These are phyloP conservation scores for Fusarium illudens DNA, from an alignment of 2,329 filamentous ascomycete species.

Conservation along the genomic window DNA sequence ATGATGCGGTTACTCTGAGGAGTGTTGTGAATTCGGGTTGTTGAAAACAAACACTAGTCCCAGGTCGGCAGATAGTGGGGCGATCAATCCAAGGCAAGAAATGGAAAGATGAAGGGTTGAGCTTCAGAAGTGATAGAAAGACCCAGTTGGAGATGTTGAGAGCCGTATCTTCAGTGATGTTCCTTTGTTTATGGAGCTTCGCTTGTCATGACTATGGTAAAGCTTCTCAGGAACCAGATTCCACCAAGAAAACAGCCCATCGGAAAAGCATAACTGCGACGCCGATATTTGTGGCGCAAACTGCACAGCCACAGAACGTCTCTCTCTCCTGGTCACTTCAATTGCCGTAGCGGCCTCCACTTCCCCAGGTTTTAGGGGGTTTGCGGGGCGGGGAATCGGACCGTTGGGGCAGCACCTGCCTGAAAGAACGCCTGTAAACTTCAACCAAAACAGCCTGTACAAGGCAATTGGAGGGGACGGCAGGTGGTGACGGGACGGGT, in stretches of 20 bases:
- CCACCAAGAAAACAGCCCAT: not conserved
- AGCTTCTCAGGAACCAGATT: no score
- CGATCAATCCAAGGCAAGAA: not conserved
- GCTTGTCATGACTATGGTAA: no score
- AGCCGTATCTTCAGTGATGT: no score
- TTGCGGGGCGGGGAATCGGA: conserved; percentile 1
- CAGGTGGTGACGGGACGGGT: not conserved
- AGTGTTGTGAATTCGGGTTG: not conserved
- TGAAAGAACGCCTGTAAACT: conserved; percentile 20
- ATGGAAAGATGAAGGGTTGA: not conserved
- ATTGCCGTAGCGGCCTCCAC: conserved; percentile 14
- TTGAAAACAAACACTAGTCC: not conserved
- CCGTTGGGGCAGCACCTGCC: conserved; percentile 14
- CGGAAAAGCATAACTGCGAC: not conserved
- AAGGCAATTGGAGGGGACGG: not conserved
- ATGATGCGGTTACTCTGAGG: not conserved
- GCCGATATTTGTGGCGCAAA: not conserved
- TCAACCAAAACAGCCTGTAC: conserved; percentile 3
- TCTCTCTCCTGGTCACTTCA: not conserved
- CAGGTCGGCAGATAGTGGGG: not conserved
- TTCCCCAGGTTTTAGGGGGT: conserved; percentile 15
- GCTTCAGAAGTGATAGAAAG: not conserved
- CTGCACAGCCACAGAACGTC: not conserved
- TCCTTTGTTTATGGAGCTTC: no score
- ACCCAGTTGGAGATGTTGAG: not conserved